These are phyloP conservation scores for Peniophora sp. DNA, from an alignment of 1,284 basidiomycete genomes.

Conservation along the genomic window DNA sequence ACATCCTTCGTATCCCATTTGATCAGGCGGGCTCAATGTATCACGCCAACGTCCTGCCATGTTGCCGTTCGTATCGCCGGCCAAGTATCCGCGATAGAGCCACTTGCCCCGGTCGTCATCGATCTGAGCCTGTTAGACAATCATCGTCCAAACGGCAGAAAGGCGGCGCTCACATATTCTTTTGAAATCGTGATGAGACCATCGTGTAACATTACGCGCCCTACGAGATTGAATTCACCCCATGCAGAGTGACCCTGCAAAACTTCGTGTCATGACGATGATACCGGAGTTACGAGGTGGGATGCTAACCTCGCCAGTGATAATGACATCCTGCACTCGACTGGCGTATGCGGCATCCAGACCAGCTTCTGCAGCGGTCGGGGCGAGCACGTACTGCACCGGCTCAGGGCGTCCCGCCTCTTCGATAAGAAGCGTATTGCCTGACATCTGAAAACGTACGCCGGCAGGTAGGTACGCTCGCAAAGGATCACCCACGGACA, in stretches of 20 bases:
- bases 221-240: slow-evolving; percentile 68
- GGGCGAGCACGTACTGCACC: slow-evolving; percentile 32
- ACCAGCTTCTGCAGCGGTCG: slow-evolving; percentile 9
- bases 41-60: slow-evolving; percentile 72
- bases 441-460: slow-evolving; percentile 32
- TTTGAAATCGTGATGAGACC: slow-evolving; percentile 66
- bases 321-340: slow-evolving; percentile 50
- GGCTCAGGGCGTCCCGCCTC: slow-evolving; percentile 26
- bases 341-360: slow-evolving; percentile 9
- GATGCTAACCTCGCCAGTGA: slow-evolving; percentile 57
- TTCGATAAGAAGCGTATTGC: slow-evolving; percentile 32
- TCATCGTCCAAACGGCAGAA: slow-evolving; percentile 1
- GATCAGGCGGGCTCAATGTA: slow-evolving; percentile 47
- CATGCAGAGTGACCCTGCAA: slow-evolving; percentile 70
- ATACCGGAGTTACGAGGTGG: neutral
- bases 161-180: slow-evolving; percentile 54
- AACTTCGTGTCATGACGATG: neutral
- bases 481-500: slow-evolving; percentile 26
- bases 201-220: slow-evolving; percentile 61
- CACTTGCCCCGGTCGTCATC: slow-evolving; percentile 65
- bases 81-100: slow-evolving; percentile 69
- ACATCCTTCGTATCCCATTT: slow-evolving; percentile 66
- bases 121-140: slow-evolving; percentile 30
- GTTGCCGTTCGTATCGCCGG: slow-evolving; percentile 55
- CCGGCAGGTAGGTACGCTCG: slow-evolving; percentile 48